phyloP scores from a whole-genome alignment of 176 grass and related monocot species.

The Pharus latifolius region DNA sequence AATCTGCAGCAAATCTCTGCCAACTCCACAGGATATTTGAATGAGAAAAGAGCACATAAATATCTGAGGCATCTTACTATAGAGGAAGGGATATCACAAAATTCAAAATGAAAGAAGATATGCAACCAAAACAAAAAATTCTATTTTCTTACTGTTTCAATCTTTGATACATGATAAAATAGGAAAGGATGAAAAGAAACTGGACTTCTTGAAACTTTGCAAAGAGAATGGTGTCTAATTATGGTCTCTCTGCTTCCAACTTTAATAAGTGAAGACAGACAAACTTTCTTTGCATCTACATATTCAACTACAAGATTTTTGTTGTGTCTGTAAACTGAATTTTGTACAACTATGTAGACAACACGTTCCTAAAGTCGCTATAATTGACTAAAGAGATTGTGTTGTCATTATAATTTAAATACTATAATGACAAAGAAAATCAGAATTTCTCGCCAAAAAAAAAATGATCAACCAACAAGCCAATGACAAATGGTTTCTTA shows the following conservation, averaged over 20 bases:
- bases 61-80: not conserved
- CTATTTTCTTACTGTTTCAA: too few relatives aligned
- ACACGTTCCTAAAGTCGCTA: not conserved
- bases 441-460: too few relatives aligned
- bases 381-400: not conserved
- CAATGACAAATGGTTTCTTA: too few relatives aligned
- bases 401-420: not conserved
- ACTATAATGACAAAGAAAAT: not conserved
- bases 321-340: too few relatives aligned
- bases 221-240: not conserved
- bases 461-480: too few relatives aligned
- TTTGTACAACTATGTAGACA: not conserved
- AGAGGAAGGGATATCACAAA: not conserved
- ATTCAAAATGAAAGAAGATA: too few relatives aligned
- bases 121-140: too few relatives aligned
- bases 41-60: constrained; percentile 32
- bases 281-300: not conserved
- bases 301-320: not conserved
- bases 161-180: too few relatives aligned
- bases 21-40: constrained; percentile 31
- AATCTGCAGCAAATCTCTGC: constrained; percentile 93
- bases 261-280: too few relatives aligned
- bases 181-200: not conserved
- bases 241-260: too few relatives aligned
- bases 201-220: not conserved